Conservation (phyloP, 768 basidiomycete species). For the Tulasnella sp. region DNA sequence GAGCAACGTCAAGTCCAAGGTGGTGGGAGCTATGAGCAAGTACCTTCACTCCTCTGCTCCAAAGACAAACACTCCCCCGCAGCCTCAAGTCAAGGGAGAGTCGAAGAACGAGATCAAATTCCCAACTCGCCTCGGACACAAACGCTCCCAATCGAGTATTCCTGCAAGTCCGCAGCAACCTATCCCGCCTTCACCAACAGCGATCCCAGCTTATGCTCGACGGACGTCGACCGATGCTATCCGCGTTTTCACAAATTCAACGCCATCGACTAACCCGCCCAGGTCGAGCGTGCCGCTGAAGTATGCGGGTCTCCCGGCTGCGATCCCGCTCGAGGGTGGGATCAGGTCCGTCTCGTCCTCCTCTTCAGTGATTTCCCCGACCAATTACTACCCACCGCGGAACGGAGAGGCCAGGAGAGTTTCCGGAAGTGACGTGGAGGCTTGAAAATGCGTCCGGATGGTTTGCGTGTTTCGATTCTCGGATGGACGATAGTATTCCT, state of each 20-base stretch:
- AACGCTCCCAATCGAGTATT: background rate
- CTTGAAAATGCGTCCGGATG: background rate
- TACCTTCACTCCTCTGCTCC: background rate
- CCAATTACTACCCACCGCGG: background rate
- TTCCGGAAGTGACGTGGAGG: background rate
- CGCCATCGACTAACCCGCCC: background rate
- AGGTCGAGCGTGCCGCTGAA: background rate
- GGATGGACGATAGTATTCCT: too few relatives aligned
- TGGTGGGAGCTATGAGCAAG: background rate
- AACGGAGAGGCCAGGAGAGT: background rate
- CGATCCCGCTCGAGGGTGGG: background rate
- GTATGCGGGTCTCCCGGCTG: background rate
- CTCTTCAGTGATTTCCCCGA: background rate
- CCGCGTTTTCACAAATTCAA: background rate
- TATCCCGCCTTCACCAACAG: background rate
- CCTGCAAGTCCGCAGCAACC: background rate
- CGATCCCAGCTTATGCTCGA: background rate
- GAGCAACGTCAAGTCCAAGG: background rate
- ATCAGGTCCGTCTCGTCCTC: background rate
- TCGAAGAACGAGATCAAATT: slow-evolving; percentile 6
- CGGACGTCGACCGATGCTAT: background rate
- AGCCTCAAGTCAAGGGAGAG: background rate
- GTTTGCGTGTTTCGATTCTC: background rate
- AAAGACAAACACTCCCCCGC: background rate
- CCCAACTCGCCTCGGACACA: background rate